Evolutionary conservation across 768 basidiomycete genomes (phyloP).

Genomic region (Dentipellis fragilis): DNA sequence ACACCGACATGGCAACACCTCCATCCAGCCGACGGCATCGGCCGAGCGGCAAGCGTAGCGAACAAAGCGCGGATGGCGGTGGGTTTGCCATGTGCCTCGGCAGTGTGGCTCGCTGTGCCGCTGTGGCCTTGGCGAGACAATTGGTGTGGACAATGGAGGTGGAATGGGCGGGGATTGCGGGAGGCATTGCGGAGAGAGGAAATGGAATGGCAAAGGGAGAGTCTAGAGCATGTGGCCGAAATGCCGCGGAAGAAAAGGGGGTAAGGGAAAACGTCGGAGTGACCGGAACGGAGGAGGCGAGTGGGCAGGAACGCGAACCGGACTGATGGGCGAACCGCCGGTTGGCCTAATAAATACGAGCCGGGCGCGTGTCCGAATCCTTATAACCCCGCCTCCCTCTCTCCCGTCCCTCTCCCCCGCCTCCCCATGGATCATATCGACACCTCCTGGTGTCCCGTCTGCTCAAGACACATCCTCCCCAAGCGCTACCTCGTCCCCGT

Average conservation of each 20-base stretch:
- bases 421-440: slow-evolving; percentile 30
- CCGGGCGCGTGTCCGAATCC: not conserved
- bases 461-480: slow-evolving; percentile 72
- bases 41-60: too few species aligned
- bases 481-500: slow-evolving; percentile 52
- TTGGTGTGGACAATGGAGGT: not conserved
- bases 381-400: not conserved
- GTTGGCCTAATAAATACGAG: not conserved
- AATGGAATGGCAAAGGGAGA: not conserved
- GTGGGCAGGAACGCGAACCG: not conserved
- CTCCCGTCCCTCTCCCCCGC: not conserved
- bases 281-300: not conserved
- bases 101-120: not conserved
- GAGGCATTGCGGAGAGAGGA: too few species aligned
- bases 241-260: not conserved
- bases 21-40: too few species aligned
- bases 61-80: too few species aligned
- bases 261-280: not conserved
- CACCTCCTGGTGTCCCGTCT: slow-evolving; percentile 73
- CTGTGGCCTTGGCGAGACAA: not conserved
- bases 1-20: too few species aligned
- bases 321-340: not conserved
- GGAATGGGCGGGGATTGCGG: not conserved
- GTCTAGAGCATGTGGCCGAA: not conserved
- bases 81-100: not conserved